phyloP scores from a whole-genome alignment of 2,329 filamentous ascomycete genomes.

The Coniochaeta sp. region DNA sequence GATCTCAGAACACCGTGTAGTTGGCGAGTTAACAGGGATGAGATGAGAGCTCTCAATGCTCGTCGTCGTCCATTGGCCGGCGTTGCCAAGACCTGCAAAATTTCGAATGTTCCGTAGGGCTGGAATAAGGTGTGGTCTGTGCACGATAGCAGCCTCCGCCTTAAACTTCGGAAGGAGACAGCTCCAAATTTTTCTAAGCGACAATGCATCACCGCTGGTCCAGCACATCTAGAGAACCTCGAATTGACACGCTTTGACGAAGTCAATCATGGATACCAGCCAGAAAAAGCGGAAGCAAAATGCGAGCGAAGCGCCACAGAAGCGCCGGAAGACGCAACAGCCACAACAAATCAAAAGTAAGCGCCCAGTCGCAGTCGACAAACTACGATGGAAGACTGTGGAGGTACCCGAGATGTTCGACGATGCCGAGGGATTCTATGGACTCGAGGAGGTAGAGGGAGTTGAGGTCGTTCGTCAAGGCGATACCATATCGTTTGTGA shows the following conservation, averaged over 20 bases:
- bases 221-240: neutral
- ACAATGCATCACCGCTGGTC: neutral
- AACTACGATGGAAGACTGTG: slow-evolving; percentile 49
- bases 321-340: slow-evolving; percentile 17
- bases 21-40: neutral
- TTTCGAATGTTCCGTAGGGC: slow-evolving; percentile 13
- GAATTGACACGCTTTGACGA: neutral
- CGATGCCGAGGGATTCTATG: slow-evolving; percentile 90
- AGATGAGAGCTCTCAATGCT: neutral
- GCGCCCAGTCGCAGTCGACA: slow-evolving; percentile 35
- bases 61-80: neutral
- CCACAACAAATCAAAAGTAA: slow-evolving; percentile 22
- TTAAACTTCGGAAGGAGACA: neutral
- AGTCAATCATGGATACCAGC: slow-evolving; percentile 6
- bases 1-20: neutral
- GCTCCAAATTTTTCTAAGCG: neutral
- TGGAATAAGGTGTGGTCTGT: slow-evolving; percentile 24
- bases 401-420: slow-evolving; percentile 71
- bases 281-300: slow-evolving; percentile 19
- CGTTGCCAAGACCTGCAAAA: neutral
- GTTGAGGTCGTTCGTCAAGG: slow-evolving; percentile 74
- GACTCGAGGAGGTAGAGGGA: slow-evolving; percentile 84
- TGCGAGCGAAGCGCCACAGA: slow-evolving; percentile 8
- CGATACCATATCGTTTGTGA: slow-evolving; percentile 49
- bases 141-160: slow-evolving; percentile 5